phyloP scores from a whole-genome alignment of 192 early-diverging fungal species.

The Hyaloraphidium curvatum region DNA sequence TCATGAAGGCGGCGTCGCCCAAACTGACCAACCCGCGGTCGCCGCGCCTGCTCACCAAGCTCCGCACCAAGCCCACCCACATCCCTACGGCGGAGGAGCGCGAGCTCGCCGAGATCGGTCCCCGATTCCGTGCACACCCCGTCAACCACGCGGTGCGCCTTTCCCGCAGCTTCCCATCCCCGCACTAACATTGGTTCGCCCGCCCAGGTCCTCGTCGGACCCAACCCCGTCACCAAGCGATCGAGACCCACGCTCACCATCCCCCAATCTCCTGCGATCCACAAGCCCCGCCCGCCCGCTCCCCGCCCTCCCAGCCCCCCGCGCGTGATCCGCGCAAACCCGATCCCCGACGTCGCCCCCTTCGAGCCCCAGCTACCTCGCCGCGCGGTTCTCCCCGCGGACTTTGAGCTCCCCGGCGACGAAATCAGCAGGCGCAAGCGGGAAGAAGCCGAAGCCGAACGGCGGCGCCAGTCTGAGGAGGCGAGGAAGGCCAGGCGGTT shows the following conservation, averaged over 20 bases:
- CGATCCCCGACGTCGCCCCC: background rate
- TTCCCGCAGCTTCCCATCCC: background rate
- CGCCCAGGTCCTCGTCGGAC: background rate
- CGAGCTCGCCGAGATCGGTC: background rate
- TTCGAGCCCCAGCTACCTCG: background rate
- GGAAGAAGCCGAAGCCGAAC: constrained; percentile 28
- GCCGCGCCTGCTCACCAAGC: background rate
- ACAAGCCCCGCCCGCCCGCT: background rate
- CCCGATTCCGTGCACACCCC: background rate
- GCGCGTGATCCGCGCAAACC: background rate
- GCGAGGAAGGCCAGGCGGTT: constrained; percentile 23
- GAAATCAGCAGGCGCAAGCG: constrained; percentile 29
- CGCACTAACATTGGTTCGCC: too few species aligned
- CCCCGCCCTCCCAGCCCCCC: background rate
- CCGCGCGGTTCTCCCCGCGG: constrained; percentile 10
- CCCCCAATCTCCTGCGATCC: background rate
- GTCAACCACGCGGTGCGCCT: background rate
- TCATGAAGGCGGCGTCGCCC: background rate
- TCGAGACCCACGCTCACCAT: background rate
- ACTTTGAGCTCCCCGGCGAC: constrained; percentile 42
- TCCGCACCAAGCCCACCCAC: background rate
- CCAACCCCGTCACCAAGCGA: background rate
- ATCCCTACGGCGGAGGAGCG: background rate
- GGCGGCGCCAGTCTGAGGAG: constrained; percentile 22
- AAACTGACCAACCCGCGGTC: background rate